Conservation (phyloP, 805 yeast genomes). For the Candida ortonii region DNA sequence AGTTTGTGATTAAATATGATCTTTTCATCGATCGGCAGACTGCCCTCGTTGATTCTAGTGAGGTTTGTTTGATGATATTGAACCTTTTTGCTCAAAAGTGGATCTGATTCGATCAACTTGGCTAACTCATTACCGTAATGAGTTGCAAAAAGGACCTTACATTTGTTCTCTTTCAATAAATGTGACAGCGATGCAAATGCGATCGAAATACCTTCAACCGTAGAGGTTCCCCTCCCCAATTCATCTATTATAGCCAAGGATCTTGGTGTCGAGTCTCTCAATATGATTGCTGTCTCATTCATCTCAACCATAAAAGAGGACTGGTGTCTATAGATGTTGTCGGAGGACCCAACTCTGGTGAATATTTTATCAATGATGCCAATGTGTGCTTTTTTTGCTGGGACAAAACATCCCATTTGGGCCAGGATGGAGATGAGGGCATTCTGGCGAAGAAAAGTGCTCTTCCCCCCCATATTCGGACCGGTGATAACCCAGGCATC, state of each 20-base stretch:
- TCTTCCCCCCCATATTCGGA: conserved; percentile 87
- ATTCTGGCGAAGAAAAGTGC: conserved; percentile 70
- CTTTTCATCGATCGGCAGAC: conserved; percentile 28
- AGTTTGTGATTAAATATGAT: conserved; percentile 55
- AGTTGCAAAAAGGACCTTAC: conserved; percentile 84
- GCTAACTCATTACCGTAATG: conserved; percentile 66
- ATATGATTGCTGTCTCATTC: conserved; percentile 75
- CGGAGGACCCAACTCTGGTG: conserved; percentile 82
- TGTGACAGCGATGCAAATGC: conserved; percentile 73
- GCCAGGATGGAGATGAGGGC: conserved; percentile 67
- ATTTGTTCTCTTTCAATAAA: conserved; percentile 50
- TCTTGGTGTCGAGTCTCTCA: conserved; percentile 58
- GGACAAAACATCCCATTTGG: conserved; percentile 73
- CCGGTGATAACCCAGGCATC: conserved; percentile 71
- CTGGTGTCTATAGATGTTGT: conserved; percentile 70
- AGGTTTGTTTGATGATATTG: conserved; percentile 28
- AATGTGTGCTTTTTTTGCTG: conserved; percentile 59
- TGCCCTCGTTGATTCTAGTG: conserved; percentile 14
- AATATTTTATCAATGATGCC: conserved; percentile 78
- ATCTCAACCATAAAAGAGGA: conserved; percentile 94
- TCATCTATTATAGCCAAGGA: conserved; percentile 84
- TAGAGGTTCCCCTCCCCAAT: conserved; percentile 87
- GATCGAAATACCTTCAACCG: conserved; percentile 78
- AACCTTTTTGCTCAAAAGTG: conserved; percentile 24
- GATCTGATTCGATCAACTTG: conserved; percentile 35